These are phyloP conservation scores for Tulasnella calospora DNA, from an alignment of 768 basidiomycete species.

Conservation along the genomic window DNA sequence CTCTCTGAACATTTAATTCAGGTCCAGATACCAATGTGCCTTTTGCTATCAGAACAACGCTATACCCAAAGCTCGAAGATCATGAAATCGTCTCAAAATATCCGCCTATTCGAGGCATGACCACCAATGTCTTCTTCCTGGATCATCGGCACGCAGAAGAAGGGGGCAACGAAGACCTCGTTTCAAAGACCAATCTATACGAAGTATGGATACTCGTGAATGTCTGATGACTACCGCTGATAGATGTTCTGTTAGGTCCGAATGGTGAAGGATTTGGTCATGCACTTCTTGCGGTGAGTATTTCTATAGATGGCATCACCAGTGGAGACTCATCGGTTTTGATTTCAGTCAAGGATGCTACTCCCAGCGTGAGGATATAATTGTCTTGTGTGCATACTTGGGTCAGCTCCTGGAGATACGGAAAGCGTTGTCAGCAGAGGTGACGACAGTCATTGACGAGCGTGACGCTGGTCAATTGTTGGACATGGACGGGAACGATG, in stretches of 20 bases:
- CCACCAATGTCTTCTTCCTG: conserved; percentile 62
- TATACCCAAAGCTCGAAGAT: conserved; percentile 59
- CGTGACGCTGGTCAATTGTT: conserved; percentile 57
- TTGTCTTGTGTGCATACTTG: conserved; percentile 51
- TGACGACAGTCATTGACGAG: conserved; percentile 65
- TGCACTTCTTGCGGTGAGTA: conserved; percentile 45
- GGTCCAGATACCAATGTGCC: conserved; percentile 32
- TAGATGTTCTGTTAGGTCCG: conserved; percentile 38
- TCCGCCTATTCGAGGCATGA: conserved; percentile 56
- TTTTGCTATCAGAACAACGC: conserved; percentile 43
- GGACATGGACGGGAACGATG: conserved; percentile 41
- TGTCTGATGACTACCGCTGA: conserved; percentile 23
- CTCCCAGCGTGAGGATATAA: conserved; percentile 46
- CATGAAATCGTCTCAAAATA: conserved; percentile 50
- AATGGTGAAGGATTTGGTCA: conserved; percentile 51
- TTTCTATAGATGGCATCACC: not conserved
- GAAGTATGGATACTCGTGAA: conserved; percentile 47
- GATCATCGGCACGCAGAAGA: conserved; percentile 59
- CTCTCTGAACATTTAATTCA: conserved; percentile 41
- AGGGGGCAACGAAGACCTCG: conserved; percentile 53
- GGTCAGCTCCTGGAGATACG: conserved; percentile 48
- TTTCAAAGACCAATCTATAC: conserved; percentile 59
- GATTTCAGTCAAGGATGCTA: conserved; percentile 46
- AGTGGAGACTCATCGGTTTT: not conserved
- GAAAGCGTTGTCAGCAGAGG: conserved; percentile 43